Percentiles rank a stretch among this genome's conserved stretches.
phyloP scores from a whole-genome alignment of 129 eudicot species.

The Deinandra increscens region DNA sequence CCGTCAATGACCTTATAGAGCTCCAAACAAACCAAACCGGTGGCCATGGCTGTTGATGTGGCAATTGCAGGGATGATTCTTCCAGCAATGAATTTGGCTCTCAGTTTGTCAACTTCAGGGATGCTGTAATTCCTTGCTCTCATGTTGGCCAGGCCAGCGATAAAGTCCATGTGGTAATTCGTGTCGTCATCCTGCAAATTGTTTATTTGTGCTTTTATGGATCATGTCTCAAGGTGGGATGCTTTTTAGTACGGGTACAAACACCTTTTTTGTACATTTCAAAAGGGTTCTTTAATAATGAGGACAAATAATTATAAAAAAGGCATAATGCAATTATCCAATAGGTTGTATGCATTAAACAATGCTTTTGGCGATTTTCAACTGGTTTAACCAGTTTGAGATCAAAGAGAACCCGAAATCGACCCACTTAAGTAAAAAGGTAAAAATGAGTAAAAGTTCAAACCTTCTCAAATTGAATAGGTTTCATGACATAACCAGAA shows the following conservation, averaged over 20 bases:
- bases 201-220: neutral
- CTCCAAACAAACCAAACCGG: constrained; percentile 89
- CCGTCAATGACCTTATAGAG: constrained; percentile 78
- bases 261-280: neutral
- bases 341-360: neutral
- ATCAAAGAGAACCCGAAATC: neutral
- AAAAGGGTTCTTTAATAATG: neutral
- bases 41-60: constrained; percentile 86
- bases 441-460: neutral
- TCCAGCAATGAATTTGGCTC: constrained; percentile 90
- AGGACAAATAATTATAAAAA: neutral
- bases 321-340: neutral
- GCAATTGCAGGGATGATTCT: constrained; percentile 93
- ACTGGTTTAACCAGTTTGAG: neutral
- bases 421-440: neutral
- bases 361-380: neutral
- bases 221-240: neutral
- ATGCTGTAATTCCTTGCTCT: constrained; percentile 81
- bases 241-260: neutral
- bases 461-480: constrained; percentile 96
- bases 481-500: constrained; percentile 74
- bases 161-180: constrained; percentile 82
- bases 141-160: constrained; percentile 85
- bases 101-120: constrained; percentile 82
- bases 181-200: constrained; percentile 74